These are phyloP conservation scores for Phytophthora litchii DNA, from an alignment of 352 stramenopile genomes.

Conservation along the genomic window DNA sequence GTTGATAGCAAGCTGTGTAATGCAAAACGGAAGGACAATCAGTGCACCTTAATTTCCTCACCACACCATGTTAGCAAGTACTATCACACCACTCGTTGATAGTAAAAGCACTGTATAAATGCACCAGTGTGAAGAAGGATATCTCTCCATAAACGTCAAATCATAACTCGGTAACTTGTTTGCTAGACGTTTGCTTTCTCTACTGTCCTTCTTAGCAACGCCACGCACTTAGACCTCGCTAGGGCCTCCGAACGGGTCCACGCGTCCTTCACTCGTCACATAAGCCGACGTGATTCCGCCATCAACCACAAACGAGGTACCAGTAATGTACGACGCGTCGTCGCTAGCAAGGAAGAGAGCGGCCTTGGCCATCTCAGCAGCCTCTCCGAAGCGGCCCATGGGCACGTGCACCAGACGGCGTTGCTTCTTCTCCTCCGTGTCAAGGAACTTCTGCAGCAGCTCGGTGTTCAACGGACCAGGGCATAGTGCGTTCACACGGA, in stretches of 20 bases:
- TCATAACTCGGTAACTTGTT: constrained; percentile 12
- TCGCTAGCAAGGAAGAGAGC: constrained; percentile 87
- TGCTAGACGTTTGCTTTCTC: constrained; percentile 15
- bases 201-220: constrained; percentile 17
- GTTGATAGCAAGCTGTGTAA: constrained; percentile 5
- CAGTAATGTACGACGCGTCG: constrained; percentile 87
- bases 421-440: constrained; percentile 86
- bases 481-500: constrained; percentile 88
- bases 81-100: too few species aligned
- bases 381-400: constrained; percentile 89
- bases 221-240: constrained; percentile 73
- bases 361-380: constrained; percentile 87
- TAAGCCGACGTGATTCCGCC: constrained; percentile 89
- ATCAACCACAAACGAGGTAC: constrained; percentile 87
- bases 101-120: too few species aligned
- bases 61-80: too few species aligned
- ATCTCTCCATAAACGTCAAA: background rate
- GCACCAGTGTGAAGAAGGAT: background rate
- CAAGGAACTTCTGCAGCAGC: constrained; percentile 88
- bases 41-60: background rate
- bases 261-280: constrained; percentile 77
- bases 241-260: constrained; percentile 85
- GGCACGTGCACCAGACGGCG: constrained; percentile 86
- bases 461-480: constrained; percentile 87
- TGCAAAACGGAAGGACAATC: constrained; percentile 1